These are phyloP conservation scores for Begonia peltatifolia DNA, from an alignment of 306 rosid species.

Conservation along the genomic window DNA sequence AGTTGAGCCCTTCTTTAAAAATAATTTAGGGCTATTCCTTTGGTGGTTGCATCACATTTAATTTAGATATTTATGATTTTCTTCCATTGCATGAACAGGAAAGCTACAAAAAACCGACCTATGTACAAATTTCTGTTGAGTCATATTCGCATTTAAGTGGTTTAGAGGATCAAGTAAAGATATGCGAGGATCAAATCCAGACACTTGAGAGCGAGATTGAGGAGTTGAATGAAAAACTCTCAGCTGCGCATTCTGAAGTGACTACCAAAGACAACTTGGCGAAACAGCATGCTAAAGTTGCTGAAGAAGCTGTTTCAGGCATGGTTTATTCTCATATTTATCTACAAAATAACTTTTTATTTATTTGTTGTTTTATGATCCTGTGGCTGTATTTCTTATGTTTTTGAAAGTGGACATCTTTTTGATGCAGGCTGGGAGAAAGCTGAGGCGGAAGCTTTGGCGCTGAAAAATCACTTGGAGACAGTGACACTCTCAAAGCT, in stretches of 20 bases:
- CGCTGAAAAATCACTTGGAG: conserved; percentile 77
- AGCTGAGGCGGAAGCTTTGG: conserved; percentile 97
- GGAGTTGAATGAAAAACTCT: conserved; percentile 61
- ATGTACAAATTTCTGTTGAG: conserved; percentile 83
- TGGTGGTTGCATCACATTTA: too few species aligned
- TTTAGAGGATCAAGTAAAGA: conserved; percentile 80
- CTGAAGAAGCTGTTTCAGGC: conserved; percentile 99
- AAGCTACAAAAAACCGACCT: conserved; percentile 53
- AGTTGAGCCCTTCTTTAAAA: too few species aligned
- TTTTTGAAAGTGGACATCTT: too few species aligned
- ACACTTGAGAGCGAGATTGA: conserved; percentile 54
- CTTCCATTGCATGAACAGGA: conserved; percentile 33
- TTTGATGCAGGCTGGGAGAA: conserved; percentile 80
- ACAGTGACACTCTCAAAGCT: conserved; percentile 76
- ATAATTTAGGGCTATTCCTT: too few species aligned
- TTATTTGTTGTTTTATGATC: too few species aligned
- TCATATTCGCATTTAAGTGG: conserved; percentile 64
- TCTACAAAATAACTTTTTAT: too few species aligned
- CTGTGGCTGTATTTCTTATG: too few species aligned
- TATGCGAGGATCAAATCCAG: conserved; percentile 57
- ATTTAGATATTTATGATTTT: not conserved
- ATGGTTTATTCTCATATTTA: conserved; percentile 5
- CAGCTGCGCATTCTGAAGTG: conserved; percentile 69
- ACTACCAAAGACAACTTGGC: conserved; percentile 69
- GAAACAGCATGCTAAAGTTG: conserved; percentile 94